Conservation (phyloP, 2,329 filamentous ascomycete species). For the Ophiostoma montium region DNA sequence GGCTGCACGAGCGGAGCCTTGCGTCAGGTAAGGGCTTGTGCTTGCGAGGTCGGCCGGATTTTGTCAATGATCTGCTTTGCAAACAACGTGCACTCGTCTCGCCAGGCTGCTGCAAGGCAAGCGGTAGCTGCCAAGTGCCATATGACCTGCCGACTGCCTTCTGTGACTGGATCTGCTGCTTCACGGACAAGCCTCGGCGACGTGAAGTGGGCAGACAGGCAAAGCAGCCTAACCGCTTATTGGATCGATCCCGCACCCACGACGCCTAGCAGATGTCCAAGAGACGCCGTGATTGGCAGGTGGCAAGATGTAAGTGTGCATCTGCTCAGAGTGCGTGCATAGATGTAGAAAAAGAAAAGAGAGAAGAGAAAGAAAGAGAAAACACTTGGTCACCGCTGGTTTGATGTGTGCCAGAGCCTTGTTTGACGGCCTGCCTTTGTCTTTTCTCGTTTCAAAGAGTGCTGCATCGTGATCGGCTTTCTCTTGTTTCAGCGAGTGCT, state of each 20-base stretch:
- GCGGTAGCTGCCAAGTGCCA: too few species aligned
- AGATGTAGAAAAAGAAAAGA: neutral
- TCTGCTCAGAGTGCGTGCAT: neutral
- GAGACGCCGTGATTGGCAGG: conserved; percentile 6
- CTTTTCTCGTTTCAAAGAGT: neutral
- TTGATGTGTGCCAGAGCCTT: neutral
- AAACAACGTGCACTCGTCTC: too few species aligned
- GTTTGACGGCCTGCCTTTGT: neutral
- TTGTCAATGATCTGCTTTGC: too few species aligned
- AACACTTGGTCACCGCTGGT: neutral
- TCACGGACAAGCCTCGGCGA: neutral
- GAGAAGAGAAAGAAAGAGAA: too few species aligned
- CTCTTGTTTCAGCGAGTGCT: neutral
- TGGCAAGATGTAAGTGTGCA: neutral
- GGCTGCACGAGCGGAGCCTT: too few species aligned
- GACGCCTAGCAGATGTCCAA: conserved; percentile 1
- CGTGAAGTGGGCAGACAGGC: conserved; percentile 8
- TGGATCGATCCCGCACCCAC: conserved; percentile 11
- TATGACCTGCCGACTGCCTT: too few species aligned
- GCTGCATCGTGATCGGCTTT: too few species aligned
- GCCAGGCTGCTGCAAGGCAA: too few species aligned
- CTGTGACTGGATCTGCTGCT: neutral
- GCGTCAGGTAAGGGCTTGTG: too few species aligned
- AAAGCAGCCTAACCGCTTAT: conserved; percentile 7
- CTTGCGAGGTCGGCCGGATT: too few species aligned